Percentiles rank a stretch among this genome's conserved stretches.
Evolutionary conservation across 331 rosid species (phyloP).

Genomic region (Saraca asoca): DNA sequence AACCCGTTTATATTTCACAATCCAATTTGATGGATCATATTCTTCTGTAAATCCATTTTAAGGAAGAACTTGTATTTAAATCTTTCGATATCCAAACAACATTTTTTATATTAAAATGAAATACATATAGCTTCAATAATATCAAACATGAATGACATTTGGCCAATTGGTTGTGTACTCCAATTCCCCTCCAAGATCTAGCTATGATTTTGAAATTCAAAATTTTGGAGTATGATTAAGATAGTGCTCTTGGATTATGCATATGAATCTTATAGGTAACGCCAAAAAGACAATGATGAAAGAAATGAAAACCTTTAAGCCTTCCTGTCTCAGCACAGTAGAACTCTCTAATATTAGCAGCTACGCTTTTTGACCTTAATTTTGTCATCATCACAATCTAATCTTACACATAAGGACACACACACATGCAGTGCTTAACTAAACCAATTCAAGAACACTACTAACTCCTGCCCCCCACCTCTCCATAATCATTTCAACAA

Average conservation of each 20-base stretch:
- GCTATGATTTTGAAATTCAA: slow-evolving; percentile 30
- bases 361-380: slow-evolving; percentile 42
- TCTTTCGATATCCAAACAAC: too few species aligned
- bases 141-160: slow-evolving; percentile 35
- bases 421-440: slow-evolving; percentile 42
- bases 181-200: slow-evolving; percentile 39
- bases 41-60: too few species aligned
- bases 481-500: neutral
- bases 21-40: too few species aligned
- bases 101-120: too few species aligned
- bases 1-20: too few species aligned
- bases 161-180: slow-evolving; percentile 31
- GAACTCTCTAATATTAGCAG: slow-evolving; percentile 21
- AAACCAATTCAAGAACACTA: slow-evolving; percentile 32
- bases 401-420: slow-evolving; percentile 44
- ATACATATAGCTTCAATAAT: neutral
- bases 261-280: slow-evolving; percentile 38
- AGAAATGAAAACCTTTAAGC: slow-evolving; percentile 23
- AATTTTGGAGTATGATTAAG: slow-evolving; percentile 24
- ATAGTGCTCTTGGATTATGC: slow-evolving; percentile 41
- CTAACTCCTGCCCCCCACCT: slow-evolving; percentile 22
- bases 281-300: slow-evolving; percentile 41
- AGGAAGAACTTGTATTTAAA: too few species aligned
- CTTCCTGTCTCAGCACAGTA: slow-evolving; percentile 2
- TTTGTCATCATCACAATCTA: slow-evolving; percentile 44